Evolutionary conservation across 1,284 basidiomycete genomes (phyloP).

Genomic region (Moesziomyces sp.): DNA sequence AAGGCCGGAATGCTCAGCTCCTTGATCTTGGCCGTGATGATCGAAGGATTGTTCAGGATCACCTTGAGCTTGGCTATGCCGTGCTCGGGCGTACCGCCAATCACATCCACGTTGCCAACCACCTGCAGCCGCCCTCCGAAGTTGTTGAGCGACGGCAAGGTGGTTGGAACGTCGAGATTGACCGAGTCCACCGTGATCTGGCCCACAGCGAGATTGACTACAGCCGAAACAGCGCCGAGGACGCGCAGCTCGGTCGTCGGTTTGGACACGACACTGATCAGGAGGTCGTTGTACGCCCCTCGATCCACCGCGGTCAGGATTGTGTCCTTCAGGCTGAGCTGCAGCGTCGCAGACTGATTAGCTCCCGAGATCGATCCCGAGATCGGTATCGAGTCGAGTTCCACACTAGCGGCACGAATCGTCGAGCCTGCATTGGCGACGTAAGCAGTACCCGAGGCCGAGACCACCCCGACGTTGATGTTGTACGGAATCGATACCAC

Average conservation of each 20-base stretch:
- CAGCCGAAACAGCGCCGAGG: conserved; percentile 74
- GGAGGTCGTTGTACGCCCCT: conserved; percentile 2
- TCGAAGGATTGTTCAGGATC: conserved; percentile 24
- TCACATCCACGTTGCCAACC: conserved; percentile 64
- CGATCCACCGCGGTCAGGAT: conserved; percentile 5
- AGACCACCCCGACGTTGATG: conserved; percentile 77
- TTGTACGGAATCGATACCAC: conserved; percentile 80
- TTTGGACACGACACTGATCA: conserved; percentile 5
- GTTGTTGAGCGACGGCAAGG: conserved; percentile 70
- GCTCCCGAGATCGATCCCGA: conserved; percentile 1
- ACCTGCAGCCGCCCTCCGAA: conserved; percentile 66
- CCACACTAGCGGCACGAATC: conserved; percentile 4
- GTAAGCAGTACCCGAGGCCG: conserved; percentile 71
- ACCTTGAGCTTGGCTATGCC: conserved; percentile 11
- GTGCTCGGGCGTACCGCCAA: conserved; percentile 27
- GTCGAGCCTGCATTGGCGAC: conserved; percentile 59
- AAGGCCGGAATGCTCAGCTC: conserved; percentile 74
- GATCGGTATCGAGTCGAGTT: conserved; percentile 1
- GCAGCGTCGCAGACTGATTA: conserved; percentile 1
- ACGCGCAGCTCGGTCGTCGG: conserved; percentile 2
- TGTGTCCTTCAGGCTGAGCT: neutral
- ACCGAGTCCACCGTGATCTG: conserved; percentile 76
- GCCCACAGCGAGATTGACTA: conserved; percentile 75
- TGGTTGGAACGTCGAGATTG: conserved; percentile 73
- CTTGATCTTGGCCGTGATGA: conserved; percentile 75